Conservation (phyloP, 2,329 filamentous ascomycete species). For the Pyrenochaeta sp. region DNA sequence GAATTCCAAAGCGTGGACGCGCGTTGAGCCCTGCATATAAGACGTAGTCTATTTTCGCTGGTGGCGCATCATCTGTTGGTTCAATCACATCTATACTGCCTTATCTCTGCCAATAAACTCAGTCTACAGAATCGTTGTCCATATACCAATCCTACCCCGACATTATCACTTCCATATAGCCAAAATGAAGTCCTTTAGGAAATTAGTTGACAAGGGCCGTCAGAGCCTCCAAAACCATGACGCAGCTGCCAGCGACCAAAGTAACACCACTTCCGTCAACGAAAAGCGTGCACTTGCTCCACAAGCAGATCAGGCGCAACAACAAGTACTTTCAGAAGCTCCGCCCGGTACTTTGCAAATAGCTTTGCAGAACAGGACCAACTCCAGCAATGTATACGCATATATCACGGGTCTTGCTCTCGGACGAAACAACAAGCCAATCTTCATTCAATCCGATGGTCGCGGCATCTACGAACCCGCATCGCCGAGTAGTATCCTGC, state of each 20-base stretch:
- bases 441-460: constrained; percentile 72
- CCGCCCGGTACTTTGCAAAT: constrained; percentile 61
- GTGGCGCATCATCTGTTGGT: constrained; percentile 10
- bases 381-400: constrained; percentile 67
- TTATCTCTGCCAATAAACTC: constrained; percentile 10
- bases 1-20: constrained; percentile 15
- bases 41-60: constrained; percentile 11
- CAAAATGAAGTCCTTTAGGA: constrained; percentile 36
- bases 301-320: constrained; percentile 20
- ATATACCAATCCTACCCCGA: too few relatives aligned
- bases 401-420: constrained; percentile 74
- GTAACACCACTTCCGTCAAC: constrained; percentile 6
- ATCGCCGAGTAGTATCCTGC: constrained; percentile 61
- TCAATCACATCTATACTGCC: constrained; percentile 2
- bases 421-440: constrained; percentile 65
- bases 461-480: constrained; percentile 69
- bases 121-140: too few relatives aligned
- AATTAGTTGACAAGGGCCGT: constrained; percentile 34
- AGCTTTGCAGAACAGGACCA: constrained; percentile 70
- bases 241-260: not conserved
- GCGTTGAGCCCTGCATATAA: constrained; percentile 24
- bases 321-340: constrained; percentile 34
- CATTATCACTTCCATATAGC: constrained; percentile 10
- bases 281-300: constrained; percentile 17
- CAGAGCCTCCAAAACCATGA: constrained; percentile 20